Conservation (phyloP, 2,329 filamentous ascomycete genomes). For the Stachybotrys echinatus region DNA sequence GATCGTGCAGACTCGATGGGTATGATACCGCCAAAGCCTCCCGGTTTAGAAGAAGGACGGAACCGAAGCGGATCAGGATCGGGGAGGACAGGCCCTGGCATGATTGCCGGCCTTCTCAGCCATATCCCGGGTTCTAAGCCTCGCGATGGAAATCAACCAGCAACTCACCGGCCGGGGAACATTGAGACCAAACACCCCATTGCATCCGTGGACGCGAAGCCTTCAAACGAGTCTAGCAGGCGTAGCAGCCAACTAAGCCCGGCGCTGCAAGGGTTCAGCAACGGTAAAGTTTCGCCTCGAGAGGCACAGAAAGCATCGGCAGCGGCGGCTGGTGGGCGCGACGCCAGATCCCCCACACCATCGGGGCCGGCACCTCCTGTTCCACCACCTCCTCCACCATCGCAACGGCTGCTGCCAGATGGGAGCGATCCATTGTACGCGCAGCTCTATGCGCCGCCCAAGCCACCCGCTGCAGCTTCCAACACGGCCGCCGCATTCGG, state of each 20-base stretch:
- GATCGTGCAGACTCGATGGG: not conserved
- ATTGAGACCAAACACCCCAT: not conserved
- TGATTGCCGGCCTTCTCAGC: not conserved
- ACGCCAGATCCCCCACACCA: not conserved
- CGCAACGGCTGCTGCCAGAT: not conserved
- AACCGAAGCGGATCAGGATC: not conserved
- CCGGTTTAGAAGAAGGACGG: not conserved
- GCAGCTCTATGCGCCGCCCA: not conserved
- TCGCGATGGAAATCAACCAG: not conserved
- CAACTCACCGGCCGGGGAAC: not conserved
- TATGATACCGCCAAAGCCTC: not conserved
- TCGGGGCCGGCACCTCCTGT: not conserved
- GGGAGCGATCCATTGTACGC: not conserved
- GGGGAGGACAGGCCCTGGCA: no score
- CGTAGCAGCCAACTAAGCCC: not conserved
- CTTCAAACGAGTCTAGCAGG: not conserved
- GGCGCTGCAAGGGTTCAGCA: not conserved
- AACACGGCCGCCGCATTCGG: not conserved
- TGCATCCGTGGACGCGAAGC: not conserved
- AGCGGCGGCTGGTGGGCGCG: not conserved
- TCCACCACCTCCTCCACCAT: not conserved
- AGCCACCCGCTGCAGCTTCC: not conserved
- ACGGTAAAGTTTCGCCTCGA: not conserved
- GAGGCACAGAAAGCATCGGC: not conserved
- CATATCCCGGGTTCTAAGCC: not conserved